Conservation (phyloP, 148 eudicot species). For the Persicaria maculosa region DNA sequence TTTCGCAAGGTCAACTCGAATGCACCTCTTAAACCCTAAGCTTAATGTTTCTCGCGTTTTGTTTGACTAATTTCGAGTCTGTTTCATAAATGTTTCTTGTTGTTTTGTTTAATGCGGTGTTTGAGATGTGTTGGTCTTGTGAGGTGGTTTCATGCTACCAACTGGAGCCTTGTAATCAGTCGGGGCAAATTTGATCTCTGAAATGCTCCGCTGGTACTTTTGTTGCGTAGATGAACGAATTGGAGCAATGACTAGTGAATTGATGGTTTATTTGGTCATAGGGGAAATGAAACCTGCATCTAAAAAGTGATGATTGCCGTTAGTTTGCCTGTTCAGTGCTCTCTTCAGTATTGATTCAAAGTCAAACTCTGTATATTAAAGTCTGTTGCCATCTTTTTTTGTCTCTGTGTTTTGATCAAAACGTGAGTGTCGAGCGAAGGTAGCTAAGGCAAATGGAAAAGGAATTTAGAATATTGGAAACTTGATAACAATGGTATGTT, state of each 20-base stretch:
- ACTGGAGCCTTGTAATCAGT: not conserved
- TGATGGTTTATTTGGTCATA: not conserved
- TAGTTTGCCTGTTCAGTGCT: no score
- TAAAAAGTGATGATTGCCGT: no score
- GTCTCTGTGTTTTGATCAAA: no score
- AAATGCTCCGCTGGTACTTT: not conserved
- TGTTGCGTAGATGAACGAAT: not conserved
- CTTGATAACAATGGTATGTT: no score
- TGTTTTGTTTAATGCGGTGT: not conserved
- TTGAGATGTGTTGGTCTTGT: not conserved
- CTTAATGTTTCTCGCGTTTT: not conserved
- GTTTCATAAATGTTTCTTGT: not conserved
- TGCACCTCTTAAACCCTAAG: conserved; percentile 36
- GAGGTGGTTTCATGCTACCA: not conserved
- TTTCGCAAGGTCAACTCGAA: conserved; percentile 42
- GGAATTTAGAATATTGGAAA: no score
- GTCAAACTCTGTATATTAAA: no score
- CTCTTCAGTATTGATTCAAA: no score
- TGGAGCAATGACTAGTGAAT: not conserved
- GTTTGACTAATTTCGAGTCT: not conserved
- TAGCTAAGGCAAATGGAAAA: no score
- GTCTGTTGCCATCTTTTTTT: no score
- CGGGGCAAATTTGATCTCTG: not conserved
- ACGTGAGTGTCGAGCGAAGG: no score
- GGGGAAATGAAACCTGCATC: no score